A percentile compares a stretch with the other conserved stretches of the same genome.
These are phyloP conservation scores for Phytophthora sp. DNA, from an alignment of 352 stramenopile genomes.

Conservation along the genomic window DNA sequence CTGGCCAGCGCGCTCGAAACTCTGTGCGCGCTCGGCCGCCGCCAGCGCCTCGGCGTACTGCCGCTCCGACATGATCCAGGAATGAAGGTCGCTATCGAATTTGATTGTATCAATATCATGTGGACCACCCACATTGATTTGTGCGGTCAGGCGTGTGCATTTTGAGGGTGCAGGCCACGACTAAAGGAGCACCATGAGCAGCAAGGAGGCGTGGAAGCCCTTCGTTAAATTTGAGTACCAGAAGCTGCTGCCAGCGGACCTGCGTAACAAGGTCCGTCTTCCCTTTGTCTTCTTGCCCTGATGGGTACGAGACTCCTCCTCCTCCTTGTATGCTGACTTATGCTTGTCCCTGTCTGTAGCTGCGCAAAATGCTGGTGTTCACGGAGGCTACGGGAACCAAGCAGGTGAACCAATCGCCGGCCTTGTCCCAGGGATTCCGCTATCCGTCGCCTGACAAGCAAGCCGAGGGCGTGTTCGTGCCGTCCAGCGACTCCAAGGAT, in stretches of 20 bases:
- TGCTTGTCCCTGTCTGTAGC: constrained; percentile 33
- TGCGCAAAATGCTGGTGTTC: constrained; percentile 85
- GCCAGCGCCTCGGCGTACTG: constrained; percentile 76
- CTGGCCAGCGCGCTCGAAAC: constrained; percentile 39
- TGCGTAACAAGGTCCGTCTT: constrained; percentile 66
- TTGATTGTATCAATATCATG: not conserved
- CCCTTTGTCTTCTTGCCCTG: not conserved
- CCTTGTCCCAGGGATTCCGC: constrained; percentile 68
- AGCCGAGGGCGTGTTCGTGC: constrained; percentile 69
- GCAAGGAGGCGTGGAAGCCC: constrained; percentile 70
- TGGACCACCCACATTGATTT: no score
- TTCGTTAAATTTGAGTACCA: constrained; percentile 86
- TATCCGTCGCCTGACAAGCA: constrained; percentile 82
- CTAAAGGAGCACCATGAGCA: constrained; percentile 55
- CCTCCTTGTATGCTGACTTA: not conserved
- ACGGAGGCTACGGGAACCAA: constrained; percentile 76
- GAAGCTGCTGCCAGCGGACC: constrained; percentile 66
- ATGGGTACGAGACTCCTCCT: not conserved
- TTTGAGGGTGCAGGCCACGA: constrained; percentile 11
- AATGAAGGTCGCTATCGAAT: not conserved
- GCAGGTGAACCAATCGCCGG: constrained; percentile 76
- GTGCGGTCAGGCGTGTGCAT: no score
- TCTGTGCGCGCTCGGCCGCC: constrained; percentile 54
- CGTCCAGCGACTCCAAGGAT: constrained; percentile 74
- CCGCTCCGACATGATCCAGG: constrained; percentile 52